A percentile compares a stretch with the other conserved stretches of the same genome.
These are phyloP conservation scores for Verbascum thapsus DNA, from an alignment of 257 asterid species.

Conservation along the genomic window DNA sequence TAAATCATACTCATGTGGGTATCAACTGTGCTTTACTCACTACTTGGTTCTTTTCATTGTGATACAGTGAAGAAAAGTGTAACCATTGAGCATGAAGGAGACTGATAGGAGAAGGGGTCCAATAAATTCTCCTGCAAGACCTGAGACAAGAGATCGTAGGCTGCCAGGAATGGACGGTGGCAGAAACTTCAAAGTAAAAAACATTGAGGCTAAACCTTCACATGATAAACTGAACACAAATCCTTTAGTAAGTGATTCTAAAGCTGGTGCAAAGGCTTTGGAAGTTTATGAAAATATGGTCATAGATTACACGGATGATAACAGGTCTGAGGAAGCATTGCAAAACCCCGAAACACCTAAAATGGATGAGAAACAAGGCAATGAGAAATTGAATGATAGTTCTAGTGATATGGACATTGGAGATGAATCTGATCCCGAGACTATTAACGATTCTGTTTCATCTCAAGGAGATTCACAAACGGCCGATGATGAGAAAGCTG, in stretches of 20 bases:
- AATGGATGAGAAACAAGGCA: slow-evolving; percentile 45
- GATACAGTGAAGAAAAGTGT: slow-evolving; percentile 39
- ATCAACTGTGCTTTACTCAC: slow-evolving; percentile 26
- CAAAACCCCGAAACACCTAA: slow-evolving; percentile 32
- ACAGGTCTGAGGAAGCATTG: slow-evolving; percentile 48
- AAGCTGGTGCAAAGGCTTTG: slow-evolving; percentile 49
- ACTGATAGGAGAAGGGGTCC: slow-evolving; percentile 59
- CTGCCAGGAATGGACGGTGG: slow-evolving; percentile 49
- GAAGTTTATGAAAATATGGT: slow-evolving; percentile 58
- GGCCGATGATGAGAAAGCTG: slow-evolving; percentile 62
- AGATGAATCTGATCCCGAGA: slow-evolving; percentile 76
- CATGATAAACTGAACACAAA: slow-evolving; percentile 35
- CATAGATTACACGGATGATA: slow-evolving; percentile 57
- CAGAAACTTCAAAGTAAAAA: slow-evolving; percentile 55
- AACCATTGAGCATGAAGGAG: slow-evolving; percentile 65
- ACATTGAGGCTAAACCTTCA: slow-evolving; percentile 46
- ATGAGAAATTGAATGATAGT: slow-evolving; percentile 40
- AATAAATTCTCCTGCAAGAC: slow-evolving; percentile 45
- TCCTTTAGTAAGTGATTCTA: slow-evolving; percentile 46
- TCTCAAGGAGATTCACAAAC: slow-evolving; percentile 62
- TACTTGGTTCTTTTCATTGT: slow-evolving; percentile 17
- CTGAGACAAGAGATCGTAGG: slow-evolving; percentile 57
- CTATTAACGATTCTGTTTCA: slow-evolving; percentile 64
- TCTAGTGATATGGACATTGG: slow-evolving; percentile 62
- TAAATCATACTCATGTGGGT: slow-evolving; percentile 11